Conservation (phyloP, 495 filamentous ascomycete genomes). For the Poronia punctata region DNA sequence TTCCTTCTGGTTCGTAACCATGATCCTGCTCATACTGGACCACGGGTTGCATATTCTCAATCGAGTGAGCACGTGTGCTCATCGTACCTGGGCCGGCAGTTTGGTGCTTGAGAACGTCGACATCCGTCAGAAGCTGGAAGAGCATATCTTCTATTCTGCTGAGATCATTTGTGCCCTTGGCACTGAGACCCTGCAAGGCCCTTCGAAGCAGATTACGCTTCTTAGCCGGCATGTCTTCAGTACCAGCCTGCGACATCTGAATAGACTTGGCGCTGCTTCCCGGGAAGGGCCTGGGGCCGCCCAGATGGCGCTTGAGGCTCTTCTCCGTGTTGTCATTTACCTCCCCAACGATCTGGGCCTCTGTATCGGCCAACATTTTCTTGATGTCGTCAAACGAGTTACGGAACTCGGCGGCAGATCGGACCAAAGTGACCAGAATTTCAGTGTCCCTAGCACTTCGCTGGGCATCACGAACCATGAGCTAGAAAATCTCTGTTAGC, state of each 20-base stretch:
- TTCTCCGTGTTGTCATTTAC: conserved; percentile 82
- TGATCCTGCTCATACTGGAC: conserved; percentile 51
- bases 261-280: conserved; percentile 50
- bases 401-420: conserved; percentile 93
- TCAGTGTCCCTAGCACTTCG: conserved; percentile 95
- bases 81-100: conserved; percentile 30
- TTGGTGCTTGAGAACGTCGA: conserved; percentile 75
- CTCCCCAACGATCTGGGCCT: conserved; percentile 72
- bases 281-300: conserved; percentile 83
- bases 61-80: conserved; percentile 38
- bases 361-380: conserved; percentile 78
- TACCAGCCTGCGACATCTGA: conserved; percentile 54
- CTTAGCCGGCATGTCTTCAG: conserved; percentile 71
- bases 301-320: conserved; percentile 70
- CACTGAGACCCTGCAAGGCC: conserved; percentile 79
- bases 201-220: conserved; percentile 84
- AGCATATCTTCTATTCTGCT: conserved; percentile 93
- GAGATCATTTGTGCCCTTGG: conserved; percentile 81
- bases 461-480: conserved; percentile 95
- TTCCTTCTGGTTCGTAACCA: conserved; percentile 78
- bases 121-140: conserved; percentile 81
- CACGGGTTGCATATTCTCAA: conserved; percentile 50
- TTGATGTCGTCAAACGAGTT: conserved; percentile 97
- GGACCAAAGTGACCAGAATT: conserved; percentile 88
- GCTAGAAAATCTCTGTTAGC: conserved; percentile 40